These are phyloP conservation scores for Polysphondylium violaceum DNA, from an alignment of 78 protist genomes.

Conservation along the genomic window DNA sequence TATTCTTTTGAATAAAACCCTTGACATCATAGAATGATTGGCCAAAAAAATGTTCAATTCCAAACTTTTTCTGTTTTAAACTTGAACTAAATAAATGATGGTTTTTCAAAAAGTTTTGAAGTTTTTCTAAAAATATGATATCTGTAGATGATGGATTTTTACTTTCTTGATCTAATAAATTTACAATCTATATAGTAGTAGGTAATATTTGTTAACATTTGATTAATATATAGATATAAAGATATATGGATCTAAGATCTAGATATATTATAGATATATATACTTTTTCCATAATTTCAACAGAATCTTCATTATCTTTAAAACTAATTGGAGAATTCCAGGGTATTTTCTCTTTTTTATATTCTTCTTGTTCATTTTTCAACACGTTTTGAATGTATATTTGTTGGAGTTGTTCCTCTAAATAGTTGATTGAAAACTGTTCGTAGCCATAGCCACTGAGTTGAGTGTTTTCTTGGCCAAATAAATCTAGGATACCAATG, in stretches of 20 bases:
- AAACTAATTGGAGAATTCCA: slow-evolving; percentile 45
- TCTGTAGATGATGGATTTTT: slow-evolving; percentile 38
- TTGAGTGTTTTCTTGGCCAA: slow-evolving; percentile 91
- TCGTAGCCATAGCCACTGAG: slow-evolving; percentile 88
- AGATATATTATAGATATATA: too few relatives aligned
- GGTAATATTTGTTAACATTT: too few relatives aligned
- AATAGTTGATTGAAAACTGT: slow-evolving; percentile 88
- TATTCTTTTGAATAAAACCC: slow-evolving; percentile 45
- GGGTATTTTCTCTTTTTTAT: slow-evolving; percentile 63
- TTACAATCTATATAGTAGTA: too few relatives aligned
- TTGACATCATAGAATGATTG: slow-evolving; percentile 24
- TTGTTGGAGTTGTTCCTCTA: slow-evolving; percentile 89
- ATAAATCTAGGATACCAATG: slow-evolving; percentile 92
- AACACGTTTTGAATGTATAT: slow-evolving; percentile 86
- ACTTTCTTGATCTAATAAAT: slow-evolving; percentile 57
- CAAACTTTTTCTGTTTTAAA: slow-evolving; percentile 33
- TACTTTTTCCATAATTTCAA: slow-evolving; percentile 79
- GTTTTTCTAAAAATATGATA: slow-evolving; percentile 29
- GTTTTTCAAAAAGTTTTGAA: slow-evolving; percentile 16
- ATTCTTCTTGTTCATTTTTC: slow-evolving; percentile 89
- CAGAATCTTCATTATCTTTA: slow-evolving; percentile 61
- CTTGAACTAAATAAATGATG: slow-evolving; percentile 1
- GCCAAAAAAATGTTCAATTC: slow-evolving; percentile 62
- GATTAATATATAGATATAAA: too few relatives aligned
- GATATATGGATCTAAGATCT: too few relatives aligned